Evolutionary conservation across 352 stramenopile species (phyloP), one percentile per base, ranked within the genome.

Genomic region (Phytophthora sansomeana): DNA sequence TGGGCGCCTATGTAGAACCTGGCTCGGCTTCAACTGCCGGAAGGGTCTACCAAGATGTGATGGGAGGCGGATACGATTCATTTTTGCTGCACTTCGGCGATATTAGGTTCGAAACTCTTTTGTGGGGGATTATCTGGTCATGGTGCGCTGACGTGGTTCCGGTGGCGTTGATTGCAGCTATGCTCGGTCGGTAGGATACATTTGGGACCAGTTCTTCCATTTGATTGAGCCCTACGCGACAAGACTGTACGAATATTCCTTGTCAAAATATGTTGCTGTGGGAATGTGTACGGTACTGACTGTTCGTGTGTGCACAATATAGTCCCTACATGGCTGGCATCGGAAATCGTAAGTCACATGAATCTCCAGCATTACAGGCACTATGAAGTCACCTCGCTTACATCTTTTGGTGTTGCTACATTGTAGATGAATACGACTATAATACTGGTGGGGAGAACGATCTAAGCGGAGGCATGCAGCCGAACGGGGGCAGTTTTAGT

Each of bases 271-370:
- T 5, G 11, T 47, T 6, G 16, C 17, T 2, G 19, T 29, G 4
- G 28, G 10, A n/a, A 6, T 6, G 11, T 28, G 5, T 30, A 28
- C 28, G 19, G 14, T 8, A 58, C 14, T 39, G 46, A 21, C 24
- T 29, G 13, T 47, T 33, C n/a, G 9, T 28, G 53, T 4, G 26
- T 62, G 8, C 17, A 17, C n/a, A 19, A 28, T 51, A 36, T 38
- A 88, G 83, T 4, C 84, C 84, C 9, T 92, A 92, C 63, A 92
- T 92, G 85, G 80, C 91, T 19, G 81, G 81, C 75, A 78, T 93
- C 16, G 85, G 85, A 47, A 93, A 93, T 46, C 83, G 84, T 93
- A 66, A 60, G 84, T 77, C n/a, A 11, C 6, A 33, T 60, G 19
- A 3, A n/a, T 32, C 4, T n/a, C 3, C 7, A 4, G 17, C 17